Evolutionary conservation across 768 basidiomycete species (phyloP).

Genomic region (Pilatotrama ljubarskyi): DNA sequence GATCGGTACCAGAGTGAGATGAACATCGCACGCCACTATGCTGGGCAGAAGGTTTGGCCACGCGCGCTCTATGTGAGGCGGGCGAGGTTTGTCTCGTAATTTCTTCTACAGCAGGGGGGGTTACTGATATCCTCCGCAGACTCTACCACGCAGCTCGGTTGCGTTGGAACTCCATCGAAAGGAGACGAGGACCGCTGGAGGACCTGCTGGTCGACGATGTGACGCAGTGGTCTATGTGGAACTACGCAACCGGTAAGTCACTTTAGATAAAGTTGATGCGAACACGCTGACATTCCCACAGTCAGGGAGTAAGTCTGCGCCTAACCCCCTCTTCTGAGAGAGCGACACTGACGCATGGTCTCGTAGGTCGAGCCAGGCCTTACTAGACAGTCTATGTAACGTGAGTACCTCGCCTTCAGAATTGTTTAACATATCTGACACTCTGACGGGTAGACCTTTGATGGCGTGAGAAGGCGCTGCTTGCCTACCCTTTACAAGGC

Average conservation of each 20-base stretch:
- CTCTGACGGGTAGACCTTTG: slow-evolving; percentile 49
- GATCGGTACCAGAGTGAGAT: slow-evolving; percentile 61
- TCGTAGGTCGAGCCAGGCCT: slow-evolving; percentile 40
- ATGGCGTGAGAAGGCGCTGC: slow-evolving; percentile 65
- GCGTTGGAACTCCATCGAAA: slow-evolving; percentile 74
- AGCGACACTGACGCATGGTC: slow-evolving; percentile 15
- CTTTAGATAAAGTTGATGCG: not conserved
- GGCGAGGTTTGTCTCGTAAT: slow-evolving; percentile 48
- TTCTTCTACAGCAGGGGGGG: not conserved
- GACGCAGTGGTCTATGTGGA: slow-evolving; percentile 75
- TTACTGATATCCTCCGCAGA: slow-evolving; percentile 31
- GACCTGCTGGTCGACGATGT: slow-evolving; percentile 70
- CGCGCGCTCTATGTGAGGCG: slow-evolving; percentile 66
- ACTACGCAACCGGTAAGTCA: slow-evolving; percentile 54
- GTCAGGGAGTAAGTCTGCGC: slow-evolving; percentile 33
- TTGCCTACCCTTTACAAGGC: slow-evolving; percentile 59
- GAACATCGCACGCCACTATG: slow-evolving; percentile 65
- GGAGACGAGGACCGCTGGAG: slow-evolving; percentile 57
- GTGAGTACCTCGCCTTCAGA: slow-evolving; percentile 35
- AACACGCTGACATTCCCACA: slow-evolving; percentile 1
- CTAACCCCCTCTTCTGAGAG: not conserved
- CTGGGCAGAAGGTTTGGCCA: slow-evolving; percentile 76
- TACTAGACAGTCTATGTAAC: slow-evolving; percentile 43
- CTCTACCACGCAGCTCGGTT: slow-evolving; percentile 67
- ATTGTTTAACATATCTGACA: not conserved